Evolutionary conservation across 805 yeast genomes (phyloP), one percentile per base, ranked within the genome.

Genomic region (Grigorovia humatica): DNA sequence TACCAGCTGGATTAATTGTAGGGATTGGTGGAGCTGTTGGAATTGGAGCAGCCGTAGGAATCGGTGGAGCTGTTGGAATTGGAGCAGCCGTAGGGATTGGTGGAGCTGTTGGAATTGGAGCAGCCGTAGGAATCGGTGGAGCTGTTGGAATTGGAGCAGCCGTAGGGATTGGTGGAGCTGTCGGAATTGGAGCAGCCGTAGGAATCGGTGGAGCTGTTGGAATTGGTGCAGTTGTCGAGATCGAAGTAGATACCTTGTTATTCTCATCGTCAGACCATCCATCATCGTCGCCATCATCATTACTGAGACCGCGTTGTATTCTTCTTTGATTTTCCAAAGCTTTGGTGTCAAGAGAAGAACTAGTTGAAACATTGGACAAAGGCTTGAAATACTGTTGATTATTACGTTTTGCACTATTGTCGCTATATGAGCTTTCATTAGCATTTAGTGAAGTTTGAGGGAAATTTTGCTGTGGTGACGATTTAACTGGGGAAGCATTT

Each of bases 291-390:
- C 68, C 70, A 48, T 65, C 66, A 48, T 62, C 67, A 30, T 62
- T 61, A 46, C 62, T 70, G 38, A 67, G 52, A 17, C 76, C 75
- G 66, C 90, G 74, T 64, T 85, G 91, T 8, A 86, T 79, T 29
- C 77, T 80, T 66, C 93, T 74, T 66, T 85, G 90, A 2, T 82
- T 83, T 51, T 81, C 83, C 30, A 55, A 54, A 54, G 80, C 79
- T 54, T 73, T 73, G 0, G 78, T 70, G 60, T 83, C 87, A 56
- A 81, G 69, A 0, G 67, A 55, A 2, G 70, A 61, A 1, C 51
- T 38, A 1, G 65, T 49, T 27, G 62, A 55, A 4, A 63, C 23
- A 19, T 66, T 54, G 20, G 60, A 56, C 13, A 59, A 59, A 1
- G 51, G 49, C 19, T 55, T 80, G 65, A 83, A 83, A 61, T 83